A percentile compares a stretch with the other conserved stretches of the same genome.
Conservation (phyloP, 176 grass and related monocot species). For the Oryza coarctata region DNA sequence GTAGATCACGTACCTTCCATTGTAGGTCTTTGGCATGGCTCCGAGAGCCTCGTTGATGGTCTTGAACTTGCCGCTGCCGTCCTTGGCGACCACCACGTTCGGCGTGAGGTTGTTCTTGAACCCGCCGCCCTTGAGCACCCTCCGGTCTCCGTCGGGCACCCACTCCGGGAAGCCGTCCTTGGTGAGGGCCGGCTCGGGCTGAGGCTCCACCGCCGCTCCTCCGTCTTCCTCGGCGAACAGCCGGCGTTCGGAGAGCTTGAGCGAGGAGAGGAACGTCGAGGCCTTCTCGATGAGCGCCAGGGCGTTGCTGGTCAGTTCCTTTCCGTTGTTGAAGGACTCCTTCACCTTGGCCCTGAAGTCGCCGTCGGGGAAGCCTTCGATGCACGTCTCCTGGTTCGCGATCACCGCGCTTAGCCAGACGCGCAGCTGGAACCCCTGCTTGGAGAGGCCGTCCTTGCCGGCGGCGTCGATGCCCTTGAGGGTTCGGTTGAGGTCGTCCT, state of each 20-base stretch:
- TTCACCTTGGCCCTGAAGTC: conserved; percentile 68
- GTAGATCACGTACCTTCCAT: conserved; percentile 67
- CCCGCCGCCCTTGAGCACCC: conserved; percentile 49
- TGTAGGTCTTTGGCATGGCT: conserved; percentile 56
- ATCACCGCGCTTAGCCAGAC: conserved; percentile 81
- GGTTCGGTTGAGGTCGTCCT: conserved; percentile 55
- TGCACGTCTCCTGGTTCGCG: conserved; percentile 79
- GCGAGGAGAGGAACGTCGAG: conserved; percentile 35
- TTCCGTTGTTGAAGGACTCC: conserved; percentile 49
- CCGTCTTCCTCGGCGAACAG: conserved; percentile 26
- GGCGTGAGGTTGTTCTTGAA: conserved; percentile 51
- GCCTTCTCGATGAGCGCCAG: conserved; percentile 72
- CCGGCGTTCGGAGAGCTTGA: conserved; percentile 40
- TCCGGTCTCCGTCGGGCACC: conserved; percentile 44
- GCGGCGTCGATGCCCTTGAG: conserved; percentile 37
- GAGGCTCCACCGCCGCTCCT: not conserved
- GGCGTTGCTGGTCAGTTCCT: conserved; percentile 73
- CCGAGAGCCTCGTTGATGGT: conserved; percentile 61
- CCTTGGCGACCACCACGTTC: conserved; percentile 65
- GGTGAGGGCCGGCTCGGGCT: conserved; percentile 7
- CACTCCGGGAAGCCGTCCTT: conserved; percentile 54
- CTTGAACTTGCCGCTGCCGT: conserved; percentile 65
- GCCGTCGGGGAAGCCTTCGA: conserved; percentile 84
- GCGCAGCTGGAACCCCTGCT: conserved; percentile 49
- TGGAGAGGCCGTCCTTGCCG: conserved; percentile 39